phyloP scores from a whole-genome alignment of 768 basidiomycete species.

The Leccinum boreale region DNA sequence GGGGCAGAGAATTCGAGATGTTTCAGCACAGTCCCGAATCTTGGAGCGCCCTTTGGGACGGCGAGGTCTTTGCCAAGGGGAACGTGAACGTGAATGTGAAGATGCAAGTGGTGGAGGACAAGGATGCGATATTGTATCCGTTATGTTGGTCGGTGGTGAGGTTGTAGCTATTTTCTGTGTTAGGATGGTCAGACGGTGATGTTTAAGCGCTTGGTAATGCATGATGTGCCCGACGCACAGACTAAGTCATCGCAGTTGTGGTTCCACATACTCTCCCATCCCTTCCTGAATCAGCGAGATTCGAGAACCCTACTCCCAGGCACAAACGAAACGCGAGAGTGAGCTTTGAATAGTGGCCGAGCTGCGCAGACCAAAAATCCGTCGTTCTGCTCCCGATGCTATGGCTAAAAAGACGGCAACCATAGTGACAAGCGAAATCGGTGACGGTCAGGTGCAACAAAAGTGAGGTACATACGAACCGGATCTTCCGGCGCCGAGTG shows the following conservation, averaged over 20 bases:
- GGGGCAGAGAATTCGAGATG: neutral
- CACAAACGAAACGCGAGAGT: neutral
- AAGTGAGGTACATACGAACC: neutral
- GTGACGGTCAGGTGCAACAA: neutral
- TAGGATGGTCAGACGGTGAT: neutral
- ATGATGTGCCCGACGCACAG: neutral
- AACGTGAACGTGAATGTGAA: neutral
- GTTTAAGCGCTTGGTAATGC: neutral
- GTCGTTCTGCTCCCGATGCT: neutral
- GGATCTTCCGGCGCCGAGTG: neutral
- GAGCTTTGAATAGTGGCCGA: neutral
- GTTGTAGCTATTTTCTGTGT: neutral
- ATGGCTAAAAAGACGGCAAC: neutral
- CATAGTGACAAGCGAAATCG: neutral
- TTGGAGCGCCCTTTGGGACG: neutral
- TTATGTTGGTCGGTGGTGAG: neutral
- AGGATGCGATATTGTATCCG: neutral
- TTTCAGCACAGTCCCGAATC: neutral
- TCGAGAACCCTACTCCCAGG: neutral
- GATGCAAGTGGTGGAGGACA: neutral
- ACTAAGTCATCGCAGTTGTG: neutral
- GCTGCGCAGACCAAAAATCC: neutral
- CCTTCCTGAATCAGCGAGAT: neutral
- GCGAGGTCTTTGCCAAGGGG: neutral
- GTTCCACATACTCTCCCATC: neutral